A percentile compares a stretch with the other conserved stretches of the same genome.
These are phyloP conservation scores for Podaxis sp. DNA, from an alignment of 768 basidiomycete genomes.

Conservation along the genomic window DNA sequence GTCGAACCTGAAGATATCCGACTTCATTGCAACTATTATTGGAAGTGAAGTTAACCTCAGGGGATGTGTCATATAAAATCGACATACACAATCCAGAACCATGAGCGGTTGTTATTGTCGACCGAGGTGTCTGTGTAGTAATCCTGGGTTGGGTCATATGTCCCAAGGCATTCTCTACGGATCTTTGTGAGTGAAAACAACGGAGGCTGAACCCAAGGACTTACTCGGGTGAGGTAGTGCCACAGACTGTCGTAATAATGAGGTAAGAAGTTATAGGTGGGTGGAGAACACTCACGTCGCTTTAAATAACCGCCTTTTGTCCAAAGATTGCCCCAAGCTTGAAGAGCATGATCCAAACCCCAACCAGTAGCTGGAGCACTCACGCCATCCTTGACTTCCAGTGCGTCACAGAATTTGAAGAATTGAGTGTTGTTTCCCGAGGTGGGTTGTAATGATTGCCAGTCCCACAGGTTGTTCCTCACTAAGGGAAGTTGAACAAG, in stretches of 20 bases:
- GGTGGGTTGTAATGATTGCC: slow-evolving; percentile 61
- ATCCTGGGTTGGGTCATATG: slow-evolving; percentile 36
- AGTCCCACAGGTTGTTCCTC: slow-evolving; percentile 62
- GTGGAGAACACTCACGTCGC: slow-evolving; percentile 34
- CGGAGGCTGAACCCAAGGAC: slow-evolving; percentile 21
- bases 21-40: slow-evolving; percentile 67
- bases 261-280: background rate
- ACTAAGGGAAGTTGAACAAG: slow-evolving; percentile 43
- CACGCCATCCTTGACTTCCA: slow-evolving; percentile 61
- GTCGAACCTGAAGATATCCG: slow-evolving; percentile 51
- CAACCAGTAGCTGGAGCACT: slow-evolving; percentile 52
- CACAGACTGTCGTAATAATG: slow-evolving; percentile 47
- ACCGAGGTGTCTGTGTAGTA: slow-evolving; percentile 57
- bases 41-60: background rate
- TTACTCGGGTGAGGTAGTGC: slow-evolving; percentile 43
- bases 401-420: slow-evolving; percentile 64
- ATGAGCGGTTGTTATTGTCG: slow-evolving; percentile 59
- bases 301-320: slow-evolving; percentile 43
- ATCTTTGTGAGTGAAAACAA: background rate
- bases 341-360: slow-evolving; percentile 60
- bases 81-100: slow-evolving; percentile 69
- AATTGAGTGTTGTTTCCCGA: slow-evolving; percentile 47
- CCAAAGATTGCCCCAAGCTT: slow-evolving; percentile 63
- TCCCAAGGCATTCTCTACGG: slow-evolving; percentile 41
- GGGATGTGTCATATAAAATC: too few species aligned